These are phyloP conservation scores for Pleurotus tuoliensis DNA, from an alignment of 768 basidiomycete genomes.

Conservation along the genomic window DNA sequence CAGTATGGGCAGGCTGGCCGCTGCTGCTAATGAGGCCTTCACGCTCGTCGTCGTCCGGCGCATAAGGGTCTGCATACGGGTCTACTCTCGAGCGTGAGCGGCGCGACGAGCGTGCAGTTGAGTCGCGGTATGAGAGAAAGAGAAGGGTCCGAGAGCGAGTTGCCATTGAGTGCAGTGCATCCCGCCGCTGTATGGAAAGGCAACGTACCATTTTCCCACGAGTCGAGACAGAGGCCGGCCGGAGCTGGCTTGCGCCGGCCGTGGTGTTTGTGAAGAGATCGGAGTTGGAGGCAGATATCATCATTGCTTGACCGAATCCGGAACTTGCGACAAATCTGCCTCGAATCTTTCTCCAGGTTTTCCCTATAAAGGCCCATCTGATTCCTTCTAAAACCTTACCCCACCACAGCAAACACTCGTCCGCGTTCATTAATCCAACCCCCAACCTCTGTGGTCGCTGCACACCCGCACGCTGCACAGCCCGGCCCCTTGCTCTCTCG, in stretches of 20 bases:
- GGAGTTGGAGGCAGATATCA: slow-evolving; percentile 7
- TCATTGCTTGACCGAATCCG: slow-evolving; percentile 7
- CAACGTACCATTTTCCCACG: too few relatives aligned
- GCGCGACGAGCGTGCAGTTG: slow-evolving; percentile 44
- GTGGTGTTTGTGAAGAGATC: slow-evolving; percentile 6
- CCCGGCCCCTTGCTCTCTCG: background rate
- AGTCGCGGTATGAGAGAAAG: slow-evolving; percentile 92
- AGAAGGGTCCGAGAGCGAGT: slow-evolving; percentile 88
- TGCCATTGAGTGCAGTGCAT: background rate
- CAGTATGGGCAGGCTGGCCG: slow-evolving; percentile 32
- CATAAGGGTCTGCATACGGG: slow-evolving; percentile 45
- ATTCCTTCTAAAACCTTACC: slow-evolving; percentile 9
- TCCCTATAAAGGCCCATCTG: slow-evolving; percentile 9
- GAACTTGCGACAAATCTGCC: slow-evolving; percentile 9
- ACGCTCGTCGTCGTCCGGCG: slow-evolving; percentile 58
- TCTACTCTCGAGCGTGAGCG: slow-evolving; percentile 35
- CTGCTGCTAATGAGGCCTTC: slow-evolving; percentile 53
- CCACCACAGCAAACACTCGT: background rate
- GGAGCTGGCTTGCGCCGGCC: slow-evolving; percentile 3
- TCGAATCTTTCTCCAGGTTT: slow-evolving; percentile 8
- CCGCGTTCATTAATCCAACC: background rate
- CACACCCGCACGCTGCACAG: background rate
- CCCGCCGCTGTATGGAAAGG: too few relatives aligned
- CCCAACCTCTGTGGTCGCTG: background rate
- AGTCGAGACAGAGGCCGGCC: too few relatives aligned